Percentiles rank a stretch among this genome's conserved stretches.
phyloP scores from a whole-genome alignment of 164 flowering plant genomes.

The Aristolochia californica region DNA sequence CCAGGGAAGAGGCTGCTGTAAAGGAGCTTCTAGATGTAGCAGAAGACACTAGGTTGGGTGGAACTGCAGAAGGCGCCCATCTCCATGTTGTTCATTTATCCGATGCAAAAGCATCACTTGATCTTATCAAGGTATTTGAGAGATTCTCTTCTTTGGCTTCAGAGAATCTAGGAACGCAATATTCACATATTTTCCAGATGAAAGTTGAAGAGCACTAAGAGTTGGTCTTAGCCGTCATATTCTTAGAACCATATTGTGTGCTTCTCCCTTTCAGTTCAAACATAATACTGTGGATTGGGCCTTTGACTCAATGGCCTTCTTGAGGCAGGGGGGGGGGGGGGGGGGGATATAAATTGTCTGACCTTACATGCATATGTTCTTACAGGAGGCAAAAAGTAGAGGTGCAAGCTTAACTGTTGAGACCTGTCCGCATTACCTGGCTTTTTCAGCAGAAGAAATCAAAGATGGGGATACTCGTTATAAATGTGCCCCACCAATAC shows the following conservation, averaged over 20 bases:
- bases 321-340: too few species aligned
- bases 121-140: constrained; percentile 62
- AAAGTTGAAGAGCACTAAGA: too few species aligned
- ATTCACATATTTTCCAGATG: background rate
- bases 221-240: too few species aligned
- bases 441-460: constrained; percentile 91
- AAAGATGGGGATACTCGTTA: constrained; percentile 92
- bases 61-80: constrained; percentile 83
- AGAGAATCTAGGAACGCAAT: too few species aligned
- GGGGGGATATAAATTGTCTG: background rate
- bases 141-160: background rate
- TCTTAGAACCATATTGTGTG: too few species aligned
- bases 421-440: constrained; percentile 93
- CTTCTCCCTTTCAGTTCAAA: too few species aligned
- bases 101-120: constrained; percentile 69
- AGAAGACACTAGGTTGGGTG: constrained; percentile 57
- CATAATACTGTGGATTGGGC: background rate
- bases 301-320: background rate
- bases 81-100: constrained; percentile 95
- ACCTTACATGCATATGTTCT: constrained; percentile 1
- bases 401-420: constrained; percentile 88
- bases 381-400: constrained; percentile 60
- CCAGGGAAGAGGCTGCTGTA: constrained; percentile 93
- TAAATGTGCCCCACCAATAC: constrained; percentile 92
- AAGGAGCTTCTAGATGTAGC: constrained; percentile 56